Evolutionary conservation across 2,329 filamentous ascomycete genomes (phyloP), one percentile per base, ranked within the genome.

Genomic region (Colletotrichum siamense): DNA sequence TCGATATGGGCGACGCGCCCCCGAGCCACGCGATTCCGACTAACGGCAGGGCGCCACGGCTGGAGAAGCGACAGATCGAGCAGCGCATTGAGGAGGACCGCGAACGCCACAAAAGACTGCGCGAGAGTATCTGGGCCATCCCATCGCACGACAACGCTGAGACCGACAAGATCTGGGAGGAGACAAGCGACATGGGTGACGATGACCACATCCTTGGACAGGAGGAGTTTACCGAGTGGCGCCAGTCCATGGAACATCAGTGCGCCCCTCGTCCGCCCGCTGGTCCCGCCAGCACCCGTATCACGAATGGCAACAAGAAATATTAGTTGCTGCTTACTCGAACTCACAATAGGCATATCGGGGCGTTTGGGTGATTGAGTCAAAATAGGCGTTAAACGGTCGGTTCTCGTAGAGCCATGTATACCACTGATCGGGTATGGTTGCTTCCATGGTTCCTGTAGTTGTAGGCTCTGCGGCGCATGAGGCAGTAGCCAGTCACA

Each of bases 51-150:
- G 82, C 78, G 74, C 81, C 83, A 7, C 84, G 86, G 18, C 84
- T 97, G 68, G 95, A 98, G 81, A 97, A 96, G 85, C 91, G 94
- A 72, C 95, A 98, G 86, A 95, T 98, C 69, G 96, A 99, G 86
- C 96, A 99, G 87, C 90, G 97, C 55, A 98, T 99, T 78, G 98
- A 99, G 81, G 98, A 99, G 85, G 97, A 99, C 84, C 90, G 97
- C 5, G 97, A 99, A 84, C 89, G 97, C 59, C 98, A 99, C 85
- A 99, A 99, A 88, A 89, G 96, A 59, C 88, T 96, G 81, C 89
- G 97, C 26, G 97, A 99, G 86, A 96, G 93, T 80, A 98, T 98
- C 78, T 99, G 98, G 97, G 95, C 96, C 1, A 93, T 98, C 4
- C 92, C 92, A 34, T 89, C 91, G 10, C 90, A 91, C 36, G 87